Conservation (phyloP, 2,329 filamentous ascomycete species). For the Epichloe hybrida region DNA sequence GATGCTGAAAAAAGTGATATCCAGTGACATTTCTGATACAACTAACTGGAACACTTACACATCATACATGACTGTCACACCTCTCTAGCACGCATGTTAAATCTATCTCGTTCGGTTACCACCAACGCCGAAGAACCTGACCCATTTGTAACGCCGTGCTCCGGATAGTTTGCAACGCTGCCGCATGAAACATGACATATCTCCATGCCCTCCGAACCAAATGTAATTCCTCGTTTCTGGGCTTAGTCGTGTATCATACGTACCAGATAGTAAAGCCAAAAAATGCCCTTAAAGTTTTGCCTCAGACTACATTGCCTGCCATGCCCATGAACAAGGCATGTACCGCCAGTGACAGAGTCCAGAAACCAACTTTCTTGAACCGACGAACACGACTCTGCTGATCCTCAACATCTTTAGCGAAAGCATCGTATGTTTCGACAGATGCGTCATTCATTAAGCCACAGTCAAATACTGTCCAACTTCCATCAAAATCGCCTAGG, state of each 20-base stretch:
- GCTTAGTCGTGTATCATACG: neutral
- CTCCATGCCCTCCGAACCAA: neutral
- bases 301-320: slow-evolving; percentile 60
- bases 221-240: neutral
- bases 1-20: neutral
- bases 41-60: neutral
- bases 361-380: slow-evolving; percentile 91
- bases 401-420: slow-evolving; percentile 81
- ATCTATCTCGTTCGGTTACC: neutral
- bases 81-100: neutral
- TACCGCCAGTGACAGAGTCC: slow-evolving; percentile 83
- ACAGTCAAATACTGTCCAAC: slow-evolving; percentile 89
- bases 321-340: slow-evolving; percentile 93
- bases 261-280: too few relatives aligned
- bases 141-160: neutral
- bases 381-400: slow-evolving; percentile 73
- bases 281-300: too few relatives aligned
- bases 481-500: slow-evolving; percentile 79
- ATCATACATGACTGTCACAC: neutral
- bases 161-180: neutral
- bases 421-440: slow-evolving; percentile 88
- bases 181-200: neutral
- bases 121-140: neutral
- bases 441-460: slow-evolving; percentile 88
- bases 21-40: neutral